Base-by-base conservation (phyloP, 805 yeast genomes). In the Yamadazyma takamatsuzukensis region DNA sequence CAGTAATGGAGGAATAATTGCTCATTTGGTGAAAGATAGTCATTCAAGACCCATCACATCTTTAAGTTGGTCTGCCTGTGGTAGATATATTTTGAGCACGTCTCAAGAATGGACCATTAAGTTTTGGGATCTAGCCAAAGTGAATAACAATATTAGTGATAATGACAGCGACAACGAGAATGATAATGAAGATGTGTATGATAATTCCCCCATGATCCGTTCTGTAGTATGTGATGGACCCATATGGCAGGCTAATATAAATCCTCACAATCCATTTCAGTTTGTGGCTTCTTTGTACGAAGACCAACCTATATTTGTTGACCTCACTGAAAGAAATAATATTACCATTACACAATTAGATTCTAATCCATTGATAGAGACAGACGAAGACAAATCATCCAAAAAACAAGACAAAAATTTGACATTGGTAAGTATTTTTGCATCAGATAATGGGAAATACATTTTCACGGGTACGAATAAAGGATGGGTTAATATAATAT, bases 71-170 rank as follows among this genome's bases (percentile, higher is more conserved):
- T 80, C 90, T 0, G 42, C 45, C 0, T 76, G 81, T 53, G 93
- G 94, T 0, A 54, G 83, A 15, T 85, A 73, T 46, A 46, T 89
- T 2, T 59, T 89, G 3, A 69, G 84, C 3, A 66, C 87, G 10
- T 76, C 89, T 0, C 76, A 87, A 46, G 97, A 90, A 54, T 88
- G 95, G 93, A 70, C 68, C 31, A 74, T 82, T 25, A 76, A 81
- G 30, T 50, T 88, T 18, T 89, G 96, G 96, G 96, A 87, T 58
- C 56, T 89, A 40, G 42, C 55, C 16, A 34, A 37, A 26, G 56
- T 50, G 27, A 56, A 62, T 33, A 14, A 30, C 7, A 21, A 7
- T 16, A n/a, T n/a, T n/a, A n/a, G n/a, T n/a, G n/a, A n/a, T n/a
- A n/a, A 5, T 27, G 5, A 17, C 5, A 13, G 10, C 15, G n/a